A percentile compares a stretch with the other conserved stretches of the same genome.
phyloP scores from a whole-genome alignment of 495 filamentous ascomycete genomes.

The Neurospora terricola region DNA sequence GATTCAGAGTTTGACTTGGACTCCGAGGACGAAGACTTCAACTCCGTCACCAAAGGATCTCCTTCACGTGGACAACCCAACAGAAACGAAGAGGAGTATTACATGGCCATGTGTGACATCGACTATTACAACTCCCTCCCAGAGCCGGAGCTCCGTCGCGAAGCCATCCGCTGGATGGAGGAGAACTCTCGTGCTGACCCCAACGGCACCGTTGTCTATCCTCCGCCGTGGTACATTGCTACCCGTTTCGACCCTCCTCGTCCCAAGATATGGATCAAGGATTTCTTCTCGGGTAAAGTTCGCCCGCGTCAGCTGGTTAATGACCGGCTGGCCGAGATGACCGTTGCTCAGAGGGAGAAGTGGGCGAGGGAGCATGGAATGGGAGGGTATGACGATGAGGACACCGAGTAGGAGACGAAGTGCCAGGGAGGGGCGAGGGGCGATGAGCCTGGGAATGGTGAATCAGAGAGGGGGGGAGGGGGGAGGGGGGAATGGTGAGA shows the following conservation, averaged over 20 bases:
- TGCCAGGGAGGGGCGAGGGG: neutral
- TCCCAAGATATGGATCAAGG: neutral
- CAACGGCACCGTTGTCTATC: neutral
- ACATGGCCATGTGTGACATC: neutral
- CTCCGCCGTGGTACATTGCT: neutral
- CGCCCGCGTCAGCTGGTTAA: neutral
- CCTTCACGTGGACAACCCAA: neutral
- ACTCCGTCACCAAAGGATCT: neutral
- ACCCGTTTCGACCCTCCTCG: neutral
- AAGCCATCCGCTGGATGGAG: neutral
- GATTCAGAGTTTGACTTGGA: neutral
- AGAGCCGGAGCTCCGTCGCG: neutral
- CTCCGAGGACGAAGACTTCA: neutral
- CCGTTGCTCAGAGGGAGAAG: neutral
- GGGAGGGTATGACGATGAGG: neutral
- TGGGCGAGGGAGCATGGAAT: neutral
- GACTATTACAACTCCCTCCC: neutral
- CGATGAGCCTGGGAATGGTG: neutral
- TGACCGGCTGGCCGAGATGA: neutral
- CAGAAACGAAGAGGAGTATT: neutral
- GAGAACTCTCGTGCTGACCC: neutral
- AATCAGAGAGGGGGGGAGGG: neutral
- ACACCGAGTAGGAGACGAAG: neutral
- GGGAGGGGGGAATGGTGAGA: neutral
- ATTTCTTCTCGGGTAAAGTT: neutral